phyloP scores from a whole-genome alignment of 2,329 filamentous ascomycete genomes.

The Colletotrichum godetiae region DNA sequence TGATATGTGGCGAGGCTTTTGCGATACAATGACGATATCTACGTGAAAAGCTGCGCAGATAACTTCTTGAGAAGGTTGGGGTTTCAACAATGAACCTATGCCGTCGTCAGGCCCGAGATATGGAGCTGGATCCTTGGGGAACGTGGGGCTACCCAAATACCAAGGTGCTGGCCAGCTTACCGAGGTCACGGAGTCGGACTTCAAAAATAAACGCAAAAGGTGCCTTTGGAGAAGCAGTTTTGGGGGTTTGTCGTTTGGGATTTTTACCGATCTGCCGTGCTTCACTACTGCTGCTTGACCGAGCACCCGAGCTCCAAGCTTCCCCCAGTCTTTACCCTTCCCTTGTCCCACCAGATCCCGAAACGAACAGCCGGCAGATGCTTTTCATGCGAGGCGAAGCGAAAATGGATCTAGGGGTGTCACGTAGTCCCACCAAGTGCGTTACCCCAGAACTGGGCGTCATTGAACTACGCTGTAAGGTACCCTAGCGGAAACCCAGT shows the following conservation, averaged over 20 bases:
- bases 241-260: neutral
- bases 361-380: slow-evolving; percentile 9
- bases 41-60: neutral
- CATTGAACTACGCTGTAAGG: neutral
- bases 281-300: neutral
- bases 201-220: neutral
- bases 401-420: neutral
- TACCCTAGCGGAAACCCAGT: slow-evolving; percentile 5
- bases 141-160: slow-evolving; percentile 1
- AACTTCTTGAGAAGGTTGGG: neutral
- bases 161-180: neutral
- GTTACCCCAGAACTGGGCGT: neutral
- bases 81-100: neutral
- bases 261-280: neutral
- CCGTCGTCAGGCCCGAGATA: neutral
- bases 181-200: neutral
- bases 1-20: neutral
- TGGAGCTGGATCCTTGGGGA: slow-evolving; percentile 12
- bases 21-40: neutral
- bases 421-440: neutral
- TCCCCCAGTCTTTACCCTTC: neutral
- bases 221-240: neutral
- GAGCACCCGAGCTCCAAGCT: slow-evolving; percentile 14
- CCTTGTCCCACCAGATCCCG: neutral
- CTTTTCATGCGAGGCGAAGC: neutral